Evolutionary conservation across 805 yeast species (phyloP).

Genomic region (Yarrowia deformans): DNA sequence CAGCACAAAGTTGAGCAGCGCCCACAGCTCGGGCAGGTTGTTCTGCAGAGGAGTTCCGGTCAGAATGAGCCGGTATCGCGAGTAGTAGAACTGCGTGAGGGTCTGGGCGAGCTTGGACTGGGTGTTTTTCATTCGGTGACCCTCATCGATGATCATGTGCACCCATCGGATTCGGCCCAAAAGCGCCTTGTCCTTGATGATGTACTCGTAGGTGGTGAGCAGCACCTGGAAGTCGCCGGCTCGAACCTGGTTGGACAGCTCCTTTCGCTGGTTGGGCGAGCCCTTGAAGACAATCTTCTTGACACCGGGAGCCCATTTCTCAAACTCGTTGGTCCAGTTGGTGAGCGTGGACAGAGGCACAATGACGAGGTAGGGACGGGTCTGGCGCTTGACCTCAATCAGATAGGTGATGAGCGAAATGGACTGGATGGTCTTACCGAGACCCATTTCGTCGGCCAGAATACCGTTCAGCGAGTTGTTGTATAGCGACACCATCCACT

Average conservation of each 20-base stretch:
- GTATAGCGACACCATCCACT: conserved; percentile 97
- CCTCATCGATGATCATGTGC: conserved; percentile 98
- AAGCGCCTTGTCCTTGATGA: conserved; percentile 86
- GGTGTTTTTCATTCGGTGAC: conserved; percentile 96
- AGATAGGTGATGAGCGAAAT: conserved; percentile 85
- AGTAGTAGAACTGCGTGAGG: conserved; percentile 79
- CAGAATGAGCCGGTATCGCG: conserved; percentile 85
- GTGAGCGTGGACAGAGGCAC: conserved; percentile 94
- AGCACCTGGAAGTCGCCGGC: conserved; percentile 87
- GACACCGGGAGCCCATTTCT: conserved; percentile 94
- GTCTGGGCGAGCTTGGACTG: conserved; percentile 87
- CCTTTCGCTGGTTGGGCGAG: conserved; percentile 84
- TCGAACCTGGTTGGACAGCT: conserved; percentile 71
- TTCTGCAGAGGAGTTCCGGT: conserved; percentile 98
- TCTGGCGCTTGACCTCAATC: conserved; percentile 73
- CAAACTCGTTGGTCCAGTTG: conserved; percentile 95
- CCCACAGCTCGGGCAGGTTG: conserved; percentile 96
- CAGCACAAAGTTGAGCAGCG: conserved; percentile 86
- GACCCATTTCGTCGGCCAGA: conserved; percentile 97
- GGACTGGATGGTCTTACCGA: conserved; percentile 96
- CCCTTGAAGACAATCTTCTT: conserved; percentile 90
- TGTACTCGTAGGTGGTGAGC: conserved; percentile 91
- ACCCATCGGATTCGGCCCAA: conserved; percentile 86
- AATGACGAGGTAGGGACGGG: conserved; percentile 89
- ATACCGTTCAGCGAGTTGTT: conserved; percentile 96